Conservation (phyloP, 345 rosid genomes). For the Crucihimalaya himalaica region DNA sequence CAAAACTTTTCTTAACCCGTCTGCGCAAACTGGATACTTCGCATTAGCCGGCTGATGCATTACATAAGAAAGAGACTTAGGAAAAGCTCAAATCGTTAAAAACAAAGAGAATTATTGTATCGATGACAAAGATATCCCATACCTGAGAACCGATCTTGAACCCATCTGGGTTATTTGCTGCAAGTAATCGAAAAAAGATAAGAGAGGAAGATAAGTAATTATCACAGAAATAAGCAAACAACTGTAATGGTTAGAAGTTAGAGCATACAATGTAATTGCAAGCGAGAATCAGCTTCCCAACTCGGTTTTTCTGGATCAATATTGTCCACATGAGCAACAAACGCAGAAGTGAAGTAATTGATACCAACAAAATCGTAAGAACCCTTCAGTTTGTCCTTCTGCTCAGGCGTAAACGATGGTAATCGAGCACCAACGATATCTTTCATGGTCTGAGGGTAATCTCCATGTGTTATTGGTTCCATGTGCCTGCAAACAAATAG, state of each 20-base stretch:
- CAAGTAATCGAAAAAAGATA: background rate
- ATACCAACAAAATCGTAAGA: conserved; percentile 42
- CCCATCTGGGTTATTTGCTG: conserved; percentile 31
- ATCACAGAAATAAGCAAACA: background rate
- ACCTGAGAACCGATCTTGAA: conserved; percentile 42
- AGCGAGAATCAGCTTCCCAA: conserved; percentile 37
- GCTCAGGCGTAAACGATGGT: conserved; percentile 36
- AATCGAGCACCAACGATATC: conserved; percentile 31
- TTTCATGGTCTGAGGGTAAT: conserved; percentile 43
- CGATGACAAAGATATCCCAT: background rate
- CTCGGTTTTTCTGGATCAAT: conserved; percentile 34
- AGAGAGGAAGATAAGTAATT: conserved; percentile 1
- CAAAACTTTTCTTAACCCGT: conserved; percentile 38
- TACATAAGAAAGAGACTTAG: background rate
- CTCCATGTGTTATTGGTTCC: conserved; percentile 39
- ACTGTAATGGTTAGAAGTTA: background rate
- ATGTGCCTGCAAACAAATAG: conserved; percentile 34
- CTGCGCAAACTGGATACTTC: conserved; percentile 37
- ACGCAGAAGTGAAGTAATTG: conserved; percentile 41
- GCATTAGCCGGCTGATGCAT: conserved; percentile 32
- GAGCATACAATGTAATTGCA: conserved; percentile 32
- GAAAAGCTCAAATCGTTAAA: background rate
- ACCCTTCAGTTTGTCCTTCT: conserved; percentile 35
- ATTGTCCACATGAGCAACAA: conserved; percentile 30
- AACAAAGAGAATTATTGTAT: background rate